Base-by-base conservation (phyloP, 139 green algal genomes). In the Coelastrella sp. region DNA sequence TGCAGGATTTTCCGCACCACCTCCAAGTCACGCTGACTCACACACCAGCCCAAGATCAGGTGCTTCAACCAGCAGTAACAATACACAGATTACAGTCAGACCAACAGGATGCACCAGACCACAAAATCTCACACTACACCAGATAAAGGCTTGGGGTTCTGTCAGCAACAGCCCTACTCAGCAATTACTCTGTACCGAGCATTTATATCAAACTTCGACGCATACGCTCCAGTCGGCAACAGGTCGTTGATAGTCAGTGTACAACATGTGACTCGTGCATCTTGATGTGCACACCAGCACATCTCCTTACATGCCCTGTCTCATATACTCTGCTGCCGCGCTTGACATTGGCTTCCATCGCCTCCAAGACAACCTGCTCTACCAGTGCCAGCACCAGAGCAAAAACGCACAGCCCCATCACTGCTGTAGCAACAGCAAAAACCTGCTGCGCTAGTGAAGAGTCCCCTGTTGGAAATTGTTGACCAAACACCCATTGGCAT, bases 361-460 rank as follows among this genome's bases (percentile, higher is more conserved):
- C 77, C 60, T 92, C 87, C 63, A 90, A 75, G 77, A 88, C 60
- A 25, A 81, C 62, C 63, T 88, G 85, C 72, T 95, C 91, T 2
- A 93, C 92, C 13, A 96, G 86, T 0, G 93, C 92, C 72, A 96
- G 85, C 59, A 94, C 88, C 27, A 96, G 80, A 0, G 93, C 93
- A 86, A 96, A 95, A 1, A 60, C 78, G 0, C 83, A 89, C 32
- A 96, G 77, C 0, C 93, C 93, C 4, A 91, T 37, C 2, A 86
- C 35, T 4, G 89, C 91, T 4, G 81, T 86, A 0, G 75, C 9
- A 7, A 93, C 38, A 2, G 72, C 73, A 81, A 94, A 93, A 32
- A 81, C 30, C 51, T 81, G 62, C 62, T 69, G 62, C 17, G 41
- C 37, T 51, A 81, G 23, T 4, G 37, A 5, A 32, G 45, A 50